Conservation (phyloP, 2,329 filamentous ascomycete species). For the Chrysosphaeria jannelii region DNA sequence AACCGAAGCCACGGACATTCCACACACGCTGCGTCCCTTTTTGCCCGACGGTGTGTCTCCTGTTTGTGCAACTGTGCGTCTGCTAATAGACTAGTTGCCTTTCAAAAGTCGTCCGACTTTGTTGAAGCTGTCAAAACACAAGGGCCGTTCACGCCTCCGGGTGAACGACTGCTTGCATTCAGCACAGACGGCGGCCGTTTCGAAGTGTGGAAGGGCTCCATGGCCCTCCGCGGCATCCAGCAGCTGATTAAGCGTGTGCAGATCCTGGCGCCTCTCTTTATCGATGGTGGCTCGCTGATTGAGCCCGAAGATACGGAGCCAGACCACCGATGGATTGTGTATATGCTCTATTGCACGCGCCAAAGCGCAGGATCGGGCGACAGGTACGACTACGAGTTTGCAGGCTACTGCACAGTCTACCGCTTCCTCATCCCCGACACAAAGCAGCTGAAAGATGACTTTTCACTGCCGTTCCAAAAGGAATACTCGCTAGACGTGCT, state of each 20-base stretch:
- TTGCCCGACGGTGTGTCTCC: no score
- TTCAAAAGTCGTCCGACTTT: conserved; percentile 30
- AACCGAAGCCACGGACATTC: conserved; percentile 36
- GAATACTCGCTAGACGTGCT: conserved; percentile 21
- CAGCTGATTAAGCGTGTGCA: conserved; percentile 54
- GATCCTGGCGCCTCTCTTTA: conserved; percentile 59
- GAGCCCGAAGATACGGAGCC: conserved; percentile 30
- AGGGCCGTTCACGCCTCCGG: conserved; percentile 35
- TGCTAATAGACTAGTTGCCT: conserved; percentile 30
- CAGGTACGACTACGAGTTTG: conserved; percentile 41
- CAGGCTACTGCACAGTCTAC: conserved; percentile 76
- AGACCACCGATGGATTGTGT: conserved; percentile 67
- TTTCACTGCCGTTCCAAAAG: conserved; percentile 9
- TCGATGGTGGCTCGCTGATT: conserved; percentile 70
- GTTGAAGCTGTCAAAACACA: conserved; percentile 21
- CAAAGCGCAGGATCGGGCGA: conserved; percentile 11
- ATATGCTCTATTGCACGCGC: conserved; percentile 41
- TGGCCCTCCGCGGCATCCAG: conserved; percentile 38
- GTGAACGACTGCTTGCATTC: conserved; percentile 35
- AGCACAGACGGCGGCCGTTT: conserved; percentile 28
- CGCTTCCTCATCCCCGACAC: conserved; percentile 61
- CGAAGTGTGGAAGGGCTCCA: conserved; percentile 57
- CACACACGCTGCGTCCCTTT: conserved; percentile 28
- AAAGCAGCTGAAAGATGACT: conserved; percentile 18
- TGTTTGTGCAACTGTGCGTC: no score